phyloP scores from a whole-genome alignment of 1,284 basidiomycete species.

The Malassezia pachydermatis region DNA sequence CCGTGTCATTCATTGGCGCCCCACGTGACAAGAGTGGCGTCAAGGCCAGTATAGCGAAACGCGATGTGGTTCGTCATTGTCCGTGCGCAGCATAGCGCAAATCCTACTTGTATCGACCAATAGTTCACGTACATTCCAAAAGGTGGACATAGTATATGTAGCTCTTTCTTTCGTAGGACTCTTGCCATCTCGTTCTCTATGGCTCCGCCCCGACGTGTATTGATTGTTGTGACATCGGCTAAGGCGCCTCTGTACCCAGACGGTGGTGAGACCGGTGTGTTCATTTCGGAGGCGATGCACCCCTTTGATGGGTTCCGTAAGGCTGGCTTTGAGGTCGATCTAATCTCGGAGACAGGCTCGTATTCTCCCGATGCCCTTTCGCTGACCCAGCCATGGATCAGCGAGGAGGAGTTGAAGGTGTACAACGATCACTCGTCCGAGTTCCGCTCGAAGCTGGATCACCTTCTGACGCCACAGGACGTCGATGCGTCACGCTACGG shows the following conservation, averaged over 20 bases:
- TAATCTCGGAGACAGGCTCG: conserved; percentile 8
- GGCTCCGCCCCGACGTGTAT: conserved; percentile 12
- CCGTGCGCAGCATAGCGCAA: too few species aligned
- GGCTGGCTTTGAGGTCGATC: conserved; percentile 15
- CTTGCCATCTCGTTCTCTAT: too few species aligned
- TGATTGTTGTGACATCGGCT: conserved; percentile 8
- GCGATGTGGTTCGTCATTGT: too few species aligned
- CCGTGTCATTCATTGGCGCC: too few species aligned
- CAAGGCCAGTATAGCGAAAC: too few species aligned
- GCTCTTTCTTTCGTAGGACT: too few species aligned
- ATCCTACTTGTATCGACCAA: too few species aligned
- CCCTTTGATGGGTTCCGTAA: conserved; percentile 11
- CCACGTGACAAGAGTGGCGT: too few species aligned
- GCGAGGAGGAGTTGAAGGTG: conserved; percentile 1
- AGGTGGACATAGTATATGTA: too few species aligned
- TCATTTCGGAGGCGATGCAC: conserved; percentile 11
- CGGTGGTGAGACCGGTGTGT: conserved; percentile 11
- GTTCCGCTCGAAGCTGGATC: conserved; percentile 12
- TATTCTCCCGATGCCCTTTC: conserved; percentile 5
- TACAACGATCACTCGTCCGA: conserved; percentile 10
- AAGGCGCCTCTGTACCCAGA: conserved; percentile 7
- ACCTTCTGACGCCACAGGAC: conserved; percentile 10
- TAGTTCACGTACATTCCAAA: too few species aligned
- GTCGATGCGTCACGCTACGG: conserved; percentile 14
- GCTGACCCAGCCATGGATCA: conserved; percentile 11